These are phyloP conservation scores for Fusarium burgessii DNA, from an alignment of 2,329 filamentous ascomycete genomes.

Conservation along the genomic window DNA sequence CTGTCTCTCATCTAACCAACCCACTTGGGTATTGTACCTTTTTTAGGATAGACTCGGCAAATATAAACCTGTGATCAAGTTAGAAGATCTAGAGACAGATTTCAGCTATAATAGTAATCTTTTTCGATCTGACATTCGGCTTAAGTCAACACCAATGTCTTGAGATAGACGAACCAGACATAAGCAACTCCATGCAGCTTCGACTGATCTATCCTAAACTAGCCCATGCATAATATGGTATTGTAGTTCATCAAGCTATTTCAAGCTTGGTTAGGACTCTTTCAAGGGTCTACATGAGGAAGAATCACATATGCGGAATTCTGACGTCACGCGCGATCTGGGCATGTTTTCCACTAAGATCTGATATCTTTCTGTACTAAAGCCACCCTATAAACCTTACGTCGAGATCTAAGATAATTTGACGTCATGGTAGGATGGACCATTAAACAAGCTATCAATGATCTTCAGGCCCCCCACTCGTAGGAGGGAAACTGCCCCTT, in stretches of 20 bases:
- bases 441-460: neutral
- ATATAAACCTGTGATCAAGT: too few species aligned
- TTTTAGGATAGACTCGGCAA: too few species aligned
- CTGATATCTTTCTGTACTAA: neutral
- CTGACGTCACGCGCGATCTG: neutral
- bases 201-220: too few species aligned
- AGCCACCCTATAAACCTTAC: neutral
- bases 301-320: neutral
- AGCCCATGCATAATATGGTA: neutral
- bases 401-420: neutral
- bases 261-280: neutral
- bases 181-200: neutral
- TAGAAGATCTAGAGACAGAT: too few species aligned
- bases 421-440: constrained; percentile 8
- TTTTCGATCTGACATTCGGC: neutral
- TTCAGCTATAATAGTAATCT: too few species aligned
- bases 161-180: neutral
- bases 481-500: neutral
- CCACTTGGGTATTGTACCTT: too few species aligned
- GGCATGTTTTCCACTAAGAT: neutral
- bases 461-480: neutral
- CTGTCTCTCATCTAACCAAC: too few species aligned
- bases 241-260: neutral
- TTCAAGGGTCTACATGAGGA: neutral
- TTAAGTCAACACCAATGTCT: too few species aligned